Conservation (phyloP, 2,329 filamentous ascomycete species). For the Epichloe sp. region DNA sequence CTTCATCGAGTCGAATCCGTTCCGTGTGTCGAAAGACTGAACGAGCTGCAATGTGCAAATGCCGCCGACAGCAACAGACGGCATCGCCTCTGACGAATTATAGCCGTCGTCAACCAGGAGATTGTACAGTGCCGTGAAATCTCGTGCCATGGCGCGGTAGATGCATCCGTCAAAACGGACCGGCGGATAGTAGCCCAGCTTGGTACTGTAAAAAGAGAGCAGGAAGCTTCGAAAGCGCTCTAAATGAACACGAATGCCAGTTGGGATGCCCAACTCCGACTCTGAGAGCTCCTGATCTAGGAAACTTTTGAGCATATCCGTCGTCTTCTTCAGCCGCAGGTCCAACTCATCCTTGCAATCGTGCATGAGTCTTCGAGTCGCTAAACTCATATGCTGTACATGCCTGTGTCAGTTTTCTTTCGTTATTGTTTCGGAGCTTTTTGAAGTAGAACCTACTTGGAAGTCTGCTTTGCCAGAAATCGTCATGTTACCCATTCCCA, state of each 20-base stretch:
- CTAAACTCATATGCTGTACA: slow-evolving; percentile 31
- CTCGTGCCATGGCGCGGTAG: slow-evolving; percentile 48
- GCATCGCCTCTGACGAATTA: slow-evolving; percentile 33
- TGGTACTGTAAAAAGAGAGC: slow-evolving; percentile 49
- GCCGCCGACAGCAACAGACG: slow-evolving; percentile 46
- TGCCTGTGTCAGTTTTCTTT: not conserved
- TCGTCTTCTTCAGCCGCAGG: slow-evolving; percentile 42
- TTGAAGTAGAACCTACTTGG: slow-evolving; percentile 30
- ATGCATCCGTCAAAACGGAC: slow-evolving; percentile 30
- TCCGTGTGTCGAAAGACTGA: slow-evolving; percentile 48
- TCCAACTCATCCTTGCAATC: slow-evolving; percentile 53
- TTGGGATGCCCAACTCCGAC: slow-evolving; percentile 48
- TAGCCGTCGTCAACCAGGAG: slow-evolving; percentile 53
- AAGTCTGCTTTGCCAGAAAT: slow-evolving; percentile 46
- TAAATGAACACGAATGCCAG: slow-evolving; percentile 50
- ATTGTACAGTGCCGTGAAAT: slow-evolving; percentile 59
- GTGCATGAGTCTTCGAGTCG: slow-evolving; percentile 52
- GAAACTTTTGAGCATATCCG: slow-evolving; percentile 49
- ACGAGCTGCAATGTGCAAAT: slow-evolving; percentile 59
- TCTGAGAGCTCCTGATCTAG: slow-evolving; percentile 59
- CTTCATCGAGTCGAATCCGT: slow-evolving; percentile 44
- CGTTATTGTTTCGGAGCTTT: not conserved
- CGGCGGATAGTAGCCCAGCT: slow-evolving; percentile 62
- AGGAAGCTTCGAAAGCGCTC: slow-evolving; percentile 61
- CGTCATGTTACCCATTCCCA: slow-evolving; percentile 54